These are phyloP conservation scores for Pythium phragmitis DNA, from an alignment of 352 stramenopile genomes.

Conservation along the genomic window DNA sequence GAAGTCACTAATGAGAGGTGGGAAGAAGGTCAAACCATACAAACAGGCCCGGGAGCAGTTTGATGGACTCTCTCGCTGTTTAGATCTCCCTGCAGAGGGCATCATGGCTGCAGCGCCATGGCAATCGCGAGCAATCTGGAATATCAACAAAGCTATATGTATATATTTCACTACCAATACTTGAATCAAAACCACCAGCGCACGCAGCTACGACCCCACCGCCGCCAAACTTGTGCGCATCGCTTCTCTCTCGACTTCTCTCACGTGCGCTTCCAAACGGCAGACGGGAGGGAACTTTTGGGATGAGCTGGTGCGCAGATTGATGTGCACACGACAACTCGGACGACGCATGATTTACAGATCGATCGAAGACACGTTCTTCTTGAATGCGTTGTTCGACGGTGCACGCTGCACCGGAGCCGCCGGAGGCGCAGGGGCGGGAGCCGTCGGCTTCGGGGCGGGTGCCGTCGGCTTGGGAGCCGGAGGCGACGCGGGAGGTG, in stretches of 20 bases:
- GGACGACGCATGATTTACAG: conserved; percentile 21
- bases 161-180: conserved; percentile 22
- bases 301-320: not conserved
- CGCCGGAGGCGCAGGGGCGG: conserved; percentile 7
- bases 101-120: not conserved
- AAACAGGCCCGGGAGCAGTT: too few species aligned
- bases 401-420: conserved; percentile 17
- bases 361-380: conserved; percentile 23
- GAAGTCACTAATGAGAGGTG: too few species aligned
- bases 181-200: conserved; percentile 19
- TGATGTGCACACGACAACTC: conserved; percentile 17
- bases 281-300: not conserved
- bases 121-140: not conserved
- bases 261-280: not conserved
- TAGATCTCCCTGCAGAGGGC: not conserved
- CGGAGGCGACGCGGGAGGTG: not conserved
- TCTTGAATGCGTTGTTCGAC: conserved; percentile 28
- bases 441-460: not conserved
- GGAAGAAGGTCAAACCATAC: too few species aligned
- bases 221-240: not conserved
- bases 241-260: not conserved
- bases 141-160: conserved; percentile 7
- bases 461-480: conserved; percentile 7
- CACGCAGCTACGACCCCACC: not conserved
- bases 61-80: too few species aligned